phyloP scores from a whole-genome alignment of 148 eudicot species.

The Persicaria maculosa region DNA sequence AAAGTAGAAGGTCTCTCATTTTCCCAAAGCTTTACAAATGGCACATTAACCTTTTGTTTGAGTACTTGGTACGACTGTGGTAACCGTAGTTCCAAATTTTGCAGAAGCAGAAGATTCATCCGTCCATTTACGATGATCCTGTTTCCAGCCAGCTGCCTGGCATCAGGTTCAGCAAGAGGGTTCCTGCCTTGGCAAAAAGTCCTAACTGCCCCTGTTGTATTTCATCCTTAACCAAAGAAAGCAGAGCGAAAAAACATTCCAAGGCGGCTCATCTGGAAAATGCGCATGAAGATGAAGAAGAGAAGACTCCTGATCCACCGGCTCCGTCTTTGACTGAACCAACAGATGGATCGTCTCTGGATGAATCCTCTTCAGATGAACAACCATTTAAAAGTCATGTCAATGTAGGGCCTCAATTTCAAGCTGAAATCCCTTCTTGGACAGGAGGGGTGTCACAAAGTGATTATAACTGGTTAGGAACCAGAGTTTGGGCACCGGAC shows the following conservation, averaged over 20 bases:
- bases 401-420: conserved; percentile 49
- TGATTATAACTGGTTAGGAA: conserved; percentile 85
- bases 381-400: conserved; percentile 28
- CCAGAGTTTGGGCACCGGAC: conserved; percentile 54
- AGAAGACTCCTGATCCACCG: conserved; percentile 14
- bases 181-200: conserved; percentile 30
- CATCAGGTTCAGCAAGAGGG: conserved; percentile 52
- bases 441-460: conserved; percentile 38
- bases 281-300: conserved; percentile 18
- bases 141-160: conserved; percentile 27
- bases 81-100: neutral
- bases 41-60: neutral
- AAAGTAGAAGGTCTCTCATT: too few species aligned
- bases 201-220: conserved; percentile 43
- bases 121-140: conserved; percentile 61
- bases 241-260: conserved; percentile 15
- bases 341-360: neutral
- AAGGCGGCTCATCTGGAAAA: conserved; percentile 15
- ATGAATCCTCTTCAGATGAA: conserved; percentile 16
- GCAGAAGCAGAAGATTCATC: conserved; percentile 55
- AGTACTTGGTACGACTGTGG: neutral
- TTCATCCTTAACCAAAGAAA: conserved; percentile 21
- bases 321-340: conserved; percentile 10
- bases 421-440: conserved; percentile 72
- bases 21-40: neutral